Evolutionary conservation across 2,329 filamentous ascomycete genomes (phyloP).

Genomic region (Xylariales sp.): DNA sequence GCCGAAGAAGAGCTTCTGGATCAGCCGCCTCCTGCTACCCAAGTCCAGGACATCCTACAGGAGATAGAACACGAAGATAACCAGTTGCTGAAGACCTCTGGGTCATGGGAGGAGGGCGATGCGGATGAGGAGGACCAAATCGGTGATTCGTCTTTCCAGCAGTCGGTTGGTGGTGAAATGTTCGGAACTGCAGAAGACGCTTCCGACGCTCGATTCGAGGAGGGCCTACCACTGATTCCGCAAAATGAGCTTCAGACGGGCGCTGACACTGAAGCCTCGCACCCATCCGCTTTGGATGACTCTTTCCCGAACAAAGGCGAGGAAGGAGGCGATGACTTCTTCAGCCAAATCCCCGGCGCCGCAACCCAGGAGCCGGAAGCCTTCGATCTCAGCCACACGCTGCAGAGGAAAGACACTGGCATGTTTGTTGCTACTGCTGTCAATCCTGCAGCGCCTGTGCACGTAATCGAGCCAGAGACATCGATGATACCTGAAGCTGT

Average conservation of each 20-base stretch:
- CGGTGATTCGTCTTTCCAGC: conserved; percentile 22
- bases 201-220: conserved; percentile 60
- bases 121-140: conserved; percentile 15
- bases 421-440: conserved; percentile 51
- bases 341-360: conserved; percentile 42
- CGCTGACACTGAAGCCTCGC: conserved; percentile 12
- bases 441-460: conserved; percentile 1
- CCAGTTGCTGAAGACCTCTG: conserved; percentile 34
- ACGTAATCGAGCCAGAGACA: conserved; percentile 17
- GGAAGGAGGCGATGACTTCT: conserved; percentile 58
- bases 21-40: conserved; percentile 40
- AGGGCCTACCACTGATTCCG: conserved; percentile 62
- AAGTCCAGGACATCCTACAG: conserved; percentile 49
- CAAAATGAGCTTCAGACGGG: conserved; percentile 22
- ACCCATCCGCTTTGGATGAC: conserved; percentile 18
- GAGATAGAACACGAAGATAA: conserved; percentile 46
- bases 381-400: conserved; percentile 21
- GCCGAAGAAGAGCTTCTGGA: conserved; percentile 25
- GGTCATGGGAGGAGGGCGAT: conserved; percentile 28
- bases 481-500: conserved; percentile 19
- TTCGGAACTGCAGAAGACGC: conserved; percentile 36
- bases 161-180: conserved; percentile 42
- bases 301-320: conserved; percentile 40
- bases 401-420: conserved; percentile 67
- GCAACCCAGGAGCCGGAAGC: conserved; percentile 24